Evolutionary conservation across 73 alveolate genomes (phyloP), one percentile per base, ranked within the genome.

Genomic region (Paramecium pentaurelia): DNA sequence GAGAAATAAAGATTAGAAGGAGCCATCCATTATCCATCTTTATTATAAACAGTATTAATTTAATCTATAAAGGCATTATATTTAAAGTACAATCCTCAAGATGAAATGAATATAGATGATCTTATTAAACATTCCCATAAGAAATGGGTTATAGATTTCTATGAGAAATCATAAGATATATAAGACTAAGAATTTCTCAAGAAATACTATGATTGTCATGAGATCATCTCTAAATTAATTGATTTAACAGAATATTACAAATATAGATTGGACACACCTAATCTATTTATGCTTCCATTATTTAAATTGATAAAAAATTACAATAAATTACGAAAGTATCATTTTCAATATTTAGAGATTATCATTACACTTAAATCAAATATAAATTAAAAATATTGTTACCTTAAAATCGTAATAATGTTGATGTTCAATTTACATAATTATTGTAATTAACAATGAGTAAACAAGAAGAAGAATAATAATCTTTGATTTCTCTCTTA

Each of bases 251-350:
- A 80, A 25, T 80, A 80, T 37, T 80, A 80, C 47, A 80, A 49
- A 36, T 80, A 80, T 80, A 42, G 91, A 22, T 27, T 45, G 20
- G 91, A 80, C 34, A 80, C 75, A 11, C 91, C 91, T 80, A 27
- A 49, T 37, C 40, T 73, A 22, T 73, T 36, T 38, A 73, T 73
- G 87, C 87, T 73, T 16, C 87, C 87, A 11, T 40, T 73, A 25
- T 36, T 36, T 73, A 73, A 73, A 18, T 12, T 73, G 58, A 36
- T 73, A 2, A 20, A 20, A 16, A 73, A 12, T 12, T 73, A 73
- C 60, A 73, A 73, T 73, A 34, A 16, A 73, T n/a, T 30, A 37
- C 14, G 87, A 73, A 73, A 73, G 87, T 73, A 73, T 73, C 58
- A 73, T 37, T 9, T 32, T 22, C 37, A 73, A 14, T 73, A 73